phyloP scores from a whole-genome alignment of 2,329 filamentous ascomycete genomes.

The Hymenoscyphus repandus region DNA sequence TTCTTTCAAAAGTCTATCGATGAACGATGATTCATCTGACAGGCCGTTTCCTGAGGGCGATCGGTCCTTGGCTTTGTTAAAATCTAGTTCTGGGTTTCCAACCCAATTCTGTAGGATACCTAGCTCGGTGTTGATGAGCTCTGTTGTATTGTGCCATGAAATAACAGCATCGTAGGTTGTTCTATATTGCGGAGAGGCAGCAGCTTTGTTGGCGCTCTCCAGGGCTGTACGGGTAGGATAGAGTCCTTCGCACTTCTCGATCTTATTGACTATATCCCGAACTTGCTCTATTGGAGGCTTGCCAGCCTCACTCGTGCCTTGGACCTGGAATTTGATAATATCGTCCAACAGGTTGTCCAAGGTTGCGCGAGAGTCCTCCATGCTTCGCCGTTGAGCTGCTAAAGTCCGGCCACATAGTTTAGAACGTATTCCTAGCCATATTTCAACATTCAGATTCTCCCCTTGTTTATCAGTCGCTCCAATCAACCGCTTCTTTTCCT shows the following conservation, averaged over 20 bases:
- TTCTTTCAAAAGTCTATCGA: conserved; percentile 92
- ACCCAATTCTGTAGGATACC: conserved; percentile 93
- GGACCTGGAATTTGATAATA: conserved; percentile 89
- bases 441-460: conserved; percentile 63
- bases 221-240: conserved; percentile 79
- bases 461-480: conserved; percentile 61
- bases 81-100: conserved; percentile 91
- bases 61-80: conserved; percentile 66
- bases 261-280: conserved; percentile 80
- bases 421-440: conserved; percentile 86
- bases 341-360: conserved; percentile 76
- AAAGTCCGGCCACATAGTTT: conserved; percentile 79
- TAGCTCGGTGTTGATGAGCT: conserved; percentile 92
- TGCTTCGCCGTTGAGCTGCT: conserved; percentile 76
- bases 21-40: conserved; percentile 85
- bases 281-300: conserved; percentile 87
- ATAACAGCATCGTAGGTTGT: conserved; percentile 85
- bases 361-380: conserved; percentile 75
- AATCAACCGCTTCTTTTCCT: conserved; percentile 94
- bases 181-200: conserved; percentile 69
- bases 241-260: conserved; percentile 80
- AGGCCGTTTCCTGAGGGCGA: conserved; percentile 68
- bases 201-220: conserved; percentile 67
- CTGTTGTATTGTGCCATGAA: conserved; percentile 94
- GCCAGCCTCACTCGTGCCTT: conserved; percentile 82